Evolutionary conservation across 192 early-diverging fungal genomes (phyloP).

Genomic region (Chytriomyces hyalinus): DNA sequence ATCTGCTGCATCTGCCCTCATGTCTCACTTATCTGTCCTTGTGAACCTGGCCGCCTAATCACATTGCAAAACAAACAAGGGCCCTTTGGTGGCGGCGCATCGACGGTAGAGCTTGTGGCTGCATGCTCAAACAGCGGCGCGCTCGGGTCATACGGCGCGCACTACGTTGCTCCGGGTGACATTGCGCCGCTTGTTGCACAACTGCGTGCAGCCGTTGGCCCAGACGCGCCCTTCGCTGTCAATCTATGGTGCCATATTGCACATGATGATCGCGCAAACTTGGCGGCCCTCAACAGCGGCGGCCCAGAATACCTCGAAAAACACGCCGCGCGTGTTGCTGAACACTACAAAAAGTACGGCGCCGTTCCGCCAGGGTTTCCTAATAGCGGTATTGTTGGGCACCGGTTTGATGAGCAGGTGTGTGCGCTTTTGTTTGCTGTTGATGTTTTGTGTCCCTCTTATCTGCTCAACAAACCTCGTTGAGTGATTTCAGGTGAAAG

Average conservation of each 20-base stretch:
- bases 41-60: no score
- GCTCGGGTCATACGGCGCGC: slow-evolving; percentile 21
- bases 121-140: slow-evolving; percentile 11
- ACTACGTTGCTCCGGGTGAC: neutral
- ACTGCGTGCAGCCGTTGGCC: neutral
- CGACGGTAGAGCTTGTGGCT: slow-evolving; percentile 4
- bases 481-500: neutral
- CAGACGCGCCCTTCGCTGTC: neutral
- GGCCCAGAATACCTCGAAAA: neutral
- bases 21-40: no score
- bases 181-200: neutral
- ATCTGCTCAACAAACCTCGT: neutral
- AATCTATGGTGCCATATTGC: slow-evolving; percentile 7
- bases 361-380: neutral
- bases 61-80: neutral
- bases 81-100: slow-evolving; percentile 17
- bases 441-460: neutral
- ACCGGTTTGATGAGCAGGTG: slow-evolving; percentile 16
- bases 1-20: no score
- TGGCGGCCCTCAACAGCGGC: neutral
- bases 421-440: neutral
- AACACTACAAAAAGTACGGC: slow-evolving; percentile 10
- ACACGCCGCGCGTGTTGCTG: neutral
- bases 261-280: neutral
- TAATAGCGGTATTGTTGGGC: neutral